phyloP scores from a whole-genome alignment of 352 stramenopile species.

The Discostella stelligera region DNA sequence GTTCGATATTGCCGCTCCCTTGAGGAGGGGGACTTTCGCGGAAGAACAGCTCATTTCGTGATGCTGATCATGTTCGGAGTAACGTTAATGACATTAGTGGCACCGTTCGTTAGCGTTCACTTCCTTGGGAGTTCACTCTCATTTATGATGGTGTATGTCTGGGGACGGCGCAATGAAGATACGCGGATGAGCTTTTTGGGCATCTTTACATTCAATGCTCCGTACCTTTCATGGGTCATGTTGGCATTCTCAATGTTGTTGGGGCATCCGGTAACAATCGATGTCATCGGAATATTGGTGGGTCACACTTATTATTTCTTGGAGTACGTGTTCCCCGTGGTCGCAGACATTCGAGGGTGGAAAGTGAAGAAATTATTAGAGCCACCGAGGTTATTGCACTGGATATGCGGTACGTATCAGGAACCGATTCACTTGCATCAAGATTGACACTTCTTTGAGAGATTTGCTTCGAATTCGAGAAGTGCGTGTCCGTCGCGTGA shows the following conservation, averaged over 20 bases:
- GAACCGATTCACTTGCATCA: slow-evolving; percentile 31
- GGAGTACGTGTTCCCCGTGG: slow-evolving; percentile 97
- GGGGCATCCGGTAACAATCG: slow-evolving; percentile 91
- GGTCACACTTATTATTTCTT: slow-evolving; percentile 99
- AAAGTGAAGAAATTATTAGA: slow-evolving; percentile 88
- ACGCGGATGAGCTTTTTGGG: slow-evolving; percentile 97
- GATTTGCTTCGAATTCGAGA: too few species aligned
- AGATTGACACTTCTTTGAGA: not conserved
- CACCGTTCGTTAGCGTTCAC: slow-evolving; percentile 94
- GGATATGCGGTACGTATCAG: slow-evolving; percentile 74
- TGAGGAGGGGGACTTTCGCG: slow-evolving; percentile 97
- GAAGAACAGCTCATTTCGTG: slow-evolving; percentile 95
- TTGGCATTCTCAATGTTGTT: slow-evolving; percentile 94
- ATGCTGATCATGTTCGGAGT: slow-evolving; percentile 97
- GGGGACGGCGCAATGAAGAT: slow-evolving; percentile 93
- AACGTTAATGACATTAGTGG: slow-evolving; percentile 90
- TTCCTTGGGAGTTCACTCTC: slow-evolving; percentile 97
- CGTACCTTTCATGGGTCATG: slow-evolving; percentile 98
- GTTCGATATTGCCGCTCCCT: slow-evolving; percentile 93
- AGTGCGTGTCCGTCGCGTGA: not conserved
- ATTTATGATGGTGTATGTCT: slow-evolving; percentile 99
- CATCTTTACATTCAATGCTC: slow-evolving; percentile 96
- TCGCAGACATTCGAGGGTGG: slow-evolving; percentile 94
- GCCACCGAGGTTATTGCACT: slow-evolving; percentile 90
- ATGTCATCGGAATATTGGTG: slow-evolving; percentile 98